These are phyloP conservation scores for Venturia aucupariae DNA, from an alignment of 2,329 filamentous ascomycete genomes.

Conservation along the genomic window DNA sequence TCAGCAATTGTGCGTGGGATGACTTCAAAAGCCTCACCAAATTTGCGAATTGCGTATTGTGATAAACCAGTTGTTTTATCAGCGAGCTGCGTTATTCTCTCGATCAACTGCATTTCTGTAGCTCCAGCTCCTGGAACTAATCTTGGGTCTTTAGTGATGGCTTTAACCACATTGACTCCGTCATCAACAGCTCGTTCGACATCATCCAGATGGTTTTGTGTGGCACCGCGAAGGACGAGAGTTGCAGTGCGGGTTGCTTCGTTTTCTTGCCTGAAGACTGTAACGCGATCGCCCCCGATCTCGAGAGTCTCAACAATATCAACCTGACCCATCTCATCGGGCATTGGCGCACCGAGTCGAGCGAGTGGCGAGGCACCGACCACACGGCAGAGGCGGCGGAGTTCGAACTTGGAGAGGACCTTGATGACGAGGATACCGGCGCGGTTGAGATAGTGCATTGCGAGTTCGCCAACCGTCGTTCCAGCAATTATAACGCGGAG, in stretches of 20 bases:
- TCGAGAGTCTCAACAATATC: constrained; percentile 95
- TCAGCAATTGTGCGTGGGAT: constrained; percentile 90
- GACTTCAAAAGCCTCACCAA: constrained; percentile 94
- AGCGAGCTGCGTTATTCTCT: constrained; percentile 80
- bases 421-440: constrained; percentile 95
- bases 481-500: constrained; percentile 87
- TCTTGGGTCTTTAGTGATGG: constrained; percentile 85
- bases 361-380: constrained; percentile 95
- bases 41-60: constrained; percentile 97
- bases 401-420: constrained; percentile 95
- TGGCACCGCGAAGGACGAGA: constrained; percentile 86
- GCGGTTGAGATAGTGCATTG: constrained; percentile 95
- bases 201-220: constrained; percentile 96
- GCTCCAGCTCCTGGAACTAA: constrained; percentile 91
- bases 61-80: constrained; percentile 88
- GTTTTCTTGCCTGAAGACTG: constrained; percentile 94
- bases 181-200: constrained; percentile 95
- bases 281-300: constrained; percentile 95
- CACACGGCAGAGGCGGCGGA: constrained; percentile 87
- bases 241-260: constrained; percentile 89
- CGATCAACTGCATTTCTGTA: constrained; percentile 86
- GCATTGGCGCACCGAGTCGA: constrained; percentile 92
- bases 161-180: constrained; percentile 97
- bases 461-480: constrained; percentile 88
- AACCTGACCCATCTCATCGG: constrained; percentile 95